Evolutionary conservation across 2,329 filamentous ascomycete genomes (phyloP).

Genomic region (Chaetomiaceae sp.): DNA sequence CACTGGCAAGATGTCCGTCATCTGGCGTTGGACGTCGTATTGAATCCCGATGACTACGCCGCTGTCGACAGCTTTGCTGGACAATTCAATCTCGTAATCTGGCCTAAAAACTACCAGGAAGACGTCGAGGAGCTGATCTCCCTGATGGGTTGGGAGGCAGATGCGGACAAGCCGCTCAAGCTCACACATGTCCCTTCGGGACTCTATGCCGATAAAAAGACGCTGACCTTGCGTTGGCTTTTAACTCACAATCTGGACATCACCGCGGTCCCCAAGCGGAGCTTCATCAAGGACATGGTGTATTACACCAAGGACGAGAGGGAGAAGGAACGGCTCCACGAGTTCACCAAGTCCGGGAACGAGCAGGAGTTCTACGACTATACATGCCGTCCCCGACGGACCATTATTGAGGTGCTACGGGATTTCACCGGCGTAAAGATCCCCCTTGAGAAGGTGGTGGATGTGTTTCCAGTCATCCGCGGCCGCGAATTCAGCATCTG

Average conservation of each 20-base stretch:
- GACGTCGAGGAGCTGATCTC: constrained; percentile 77
- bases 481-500: constrained; percentile 92
- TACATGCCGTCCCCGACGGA: constrained; percentile 81
- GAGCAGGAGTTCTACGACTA: constrained; percentile 96
- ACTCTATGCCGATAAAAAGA: constrained; percentile 35
- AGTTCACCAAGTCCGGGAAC: constrained; percentile 75
- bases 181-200: constrained; percentile 35
- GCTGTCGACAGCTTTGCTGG: constrained; percentile 48
- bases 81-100: constrained; percentile 76
- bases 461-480: constrained; percentile 76
- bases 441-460: constrained; percentile 66
- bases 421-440: constrained; percentile 84
- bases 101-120: constrained; percentile 77
- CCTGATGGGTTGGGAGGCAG: constrained; percentile 70
- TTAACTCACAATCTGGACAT: constrained; percentile 84
- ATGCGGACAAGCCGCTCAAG: constrained; percentile 68
- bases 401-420: constrained; percentile 85
- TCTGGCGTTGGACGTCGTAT: constrained; percentile 54
- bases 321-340: constrained; percentile 75
- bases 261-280: constrained; percentile 79
- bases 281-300: constrained; percentile 75
- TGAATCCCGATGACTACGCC: constrained; percentile 5
- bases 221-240: constrained; percentile 64
- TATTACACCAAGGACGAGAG: constrained; percentile 67
- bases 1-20: constrained; percentile 96